Base-by-base conservation (phyloP, 1,284 basidiomycete species). In the Trichosporon ovoides region DNA sequence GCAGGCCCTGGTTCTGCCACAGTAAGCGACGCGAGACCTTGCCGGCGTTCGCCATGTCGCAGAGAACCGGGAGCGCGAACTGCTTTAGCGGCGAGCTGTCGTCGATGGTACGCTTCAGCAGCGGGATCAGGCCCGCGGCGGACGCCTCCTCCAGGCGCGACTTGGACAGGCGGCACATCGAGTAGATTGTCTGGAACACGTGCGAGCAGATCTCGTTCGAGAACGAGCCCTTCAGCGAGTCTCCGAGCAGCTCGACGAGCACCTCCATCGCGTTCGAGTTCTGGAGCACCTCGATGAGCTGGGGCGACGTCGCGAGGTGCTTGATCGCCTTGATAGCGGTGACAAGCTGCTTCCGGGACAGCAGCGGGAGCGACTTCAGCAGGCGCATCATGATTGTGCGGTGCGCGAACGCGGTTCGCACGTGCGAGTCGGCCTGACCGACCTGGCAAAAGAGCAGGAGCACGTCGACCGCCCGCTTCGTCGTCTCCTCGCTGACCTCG, bases 261-360 rank as follows among this genome's bases (percentile, higher is more conserved):
- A 91, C 87, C 73, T 97, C 92, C 63, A 98, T 89, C 1, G 91
- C 88, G 69, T 97, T 96, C 34, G 93, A 91, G 66, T 97, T 97
- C 76, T 98, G 94, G 16, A 98, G 80, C 5, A 94, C 88, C 68
- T 98, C 93, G 31, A 96, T 84, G 18, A 96, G 79, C 2, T 85
- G 87, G 0, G 92, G 83, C 61, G 88, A 91, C 85, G 96, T 98
- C 3, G 93, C 94, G 2, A 98, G 80, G 72, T 97, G 94, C 73
- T 98, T 97, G 73, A 98, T 85, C 1, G 92, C 91, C 78, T 96
- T 97, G 65, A 98, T 84, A 80, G 94, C 86, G 28, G 87, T 84
- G 3, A 93, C 88, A 18, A 97, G 82, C 64, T 90, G 86, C 58
- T 91, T 87, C 12, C 88, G 86, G 52, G 91, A 87, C 11, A 94